Evolutionary conservation across 331 rosid genomes (phyloP), one percentile per base, ranked within the genome.

Genomic region (Acacia concinna): DNA sequence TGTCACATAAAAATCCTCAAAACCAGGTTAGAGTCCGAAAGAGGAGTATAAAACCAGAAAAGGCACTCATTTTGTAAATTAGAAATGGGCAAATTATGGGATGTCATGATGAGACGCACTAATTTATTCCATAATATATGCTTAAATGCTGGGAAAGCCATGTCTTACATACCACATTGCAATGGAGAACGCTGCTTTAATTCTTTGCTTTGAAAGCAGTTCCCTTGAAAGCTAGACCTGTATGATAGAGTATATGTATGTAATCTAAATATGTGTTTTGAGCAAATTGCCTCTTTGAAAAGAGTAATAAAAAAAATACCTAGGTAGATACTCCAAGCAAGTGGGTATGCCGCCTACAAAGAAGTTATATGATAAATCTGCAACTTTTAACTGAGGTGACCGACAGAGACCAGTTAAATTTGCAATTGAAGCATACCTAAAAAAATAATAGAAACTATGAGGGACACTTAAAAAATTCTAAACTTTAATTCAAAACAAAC

Each of bases 141-240:
- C 49, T 46, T 40, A 31, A 73, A 78, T 57, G 69, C 75, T 68
- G 54, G 73, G 73, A 63, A 54, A 57, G 82, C 23, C 74, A 77
- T 7, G 70, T 69, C 59, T 62, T 15, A 68, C 87, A 69, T 92
- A 92, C 98, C 97, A 47, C 99, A 96, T 71, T 85, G 89, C 52
- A 68, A 64, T 18, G 79, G 46, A 71, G 97, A 72, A 67, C 99
- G 94, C 89, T 96, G 98, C 81, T 81, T 90, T 34, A 64, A 46
- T 63, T 87, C 90, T 15, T 78, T 73, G 73, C 73, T 81, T 73
- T 93, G 92, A 72, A 96, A 87, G 86, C 99, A 96, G 88, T 96
- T 96, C 68, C 98, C 97, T 89, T 86, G 98, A 82, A 93, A 96
- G 86, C 90, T 91, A 72, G 87, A 67, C 79, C 99, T 96, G 88